These are phyloP conservation scores for Xylariomycetidae sp. DNA, from an alignment of 2,329 filamentous ascomycete genomes.

Conservation along the genomic window DNA sequence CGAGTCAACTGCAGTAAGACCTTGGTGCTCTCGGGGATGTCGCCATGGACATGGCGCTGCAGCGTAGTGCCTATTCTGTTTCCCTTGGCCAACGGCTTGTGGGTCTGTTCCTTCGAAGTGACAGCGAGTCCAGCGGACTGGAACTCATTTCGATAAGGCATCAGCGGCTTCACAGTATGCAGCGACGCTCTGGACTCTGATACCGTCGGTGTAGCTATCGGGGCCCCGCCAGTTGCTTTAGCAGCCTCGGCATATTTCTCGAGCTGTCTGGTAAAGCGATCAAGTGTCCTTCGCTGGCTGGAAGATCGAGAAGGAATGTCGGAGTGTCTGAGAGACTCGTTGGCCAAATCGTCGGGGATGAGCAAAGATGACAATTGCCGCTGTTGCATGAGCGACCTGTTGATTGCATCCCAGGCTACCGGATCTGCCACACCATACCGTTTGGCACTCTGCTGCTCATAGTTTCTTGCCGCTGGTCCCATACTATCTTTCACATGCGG, in stretches of 20 bases:
- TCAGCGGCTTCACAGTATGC: constrained; percentile 47
- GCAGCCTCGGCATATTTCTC: constrained; percentile 36
- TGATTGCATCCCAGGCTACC: constrained; percentile 39
- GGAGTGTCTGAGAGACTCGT: constrained; percentile 4
- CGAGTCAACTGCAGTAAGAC: no score
- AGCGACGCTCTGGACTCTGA: constrained; percentile 38
- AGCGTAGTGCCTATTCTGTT: no score
- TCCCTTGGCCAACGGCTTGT: no score
- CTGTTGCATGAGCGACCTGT: constrained; percentile 41
- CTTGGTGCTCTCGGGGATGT: constrained; percentile 5
- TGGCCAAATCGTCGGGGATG: constrained; percentile 12
- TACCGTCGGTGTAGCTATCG: constrained; percentile 35
- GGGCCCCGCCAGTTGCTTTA: constrained; percentile 32
- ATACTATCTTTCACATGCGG: no score
- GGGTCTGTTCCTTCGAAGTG: constrained; percentile 45
- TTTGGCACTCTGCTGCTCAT: constrained; percentile 17
- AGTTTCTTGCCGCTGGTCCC: neutral
- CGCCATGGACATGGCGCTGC: no score
- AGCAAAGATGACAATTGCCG: constrained; percentile 34
- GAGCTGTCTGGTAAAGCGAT: constrained; percentile 36
- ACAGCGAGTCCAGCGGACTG: constrained; percentile 50
- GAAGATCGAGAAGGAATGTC: constrained; percentile 35
- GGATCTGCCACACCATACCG: constrained; percentile 31
- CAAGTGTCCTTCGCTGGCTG: constrained; percentile 37
- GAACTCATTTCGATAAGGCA: constrained; percentile 52